phyloP scores from a whole-genome alignment of 495 filamentous ascomycete species.

The Penicillium cataractarum region DNA sequence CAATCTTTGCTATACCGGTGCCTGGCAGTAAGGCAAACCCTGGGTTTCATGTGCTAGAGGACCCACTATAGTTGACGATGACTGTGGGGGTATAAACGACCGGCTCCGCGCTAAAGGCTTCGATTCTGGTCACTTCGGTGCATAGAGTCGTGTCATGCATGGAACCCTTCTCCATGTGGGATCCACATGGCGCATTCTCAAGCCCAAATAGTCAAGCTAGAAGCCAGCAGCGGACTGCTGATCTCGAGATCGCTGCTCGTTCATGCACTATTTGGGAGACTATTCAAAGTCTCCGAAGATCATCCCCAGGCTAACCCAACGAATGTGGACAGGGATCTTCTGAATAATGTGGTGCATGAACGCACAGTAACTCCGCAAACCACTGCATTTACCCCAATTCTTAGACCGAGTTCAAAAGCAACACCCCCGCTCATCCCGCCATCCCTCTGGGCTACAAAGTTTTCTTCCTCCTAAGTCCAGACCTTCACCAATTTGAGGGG shows the following conservation, averaged over 20 bases:
- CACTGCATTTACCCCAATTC: not conserved
- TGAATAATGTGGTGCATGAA: constrained; percentile 15
- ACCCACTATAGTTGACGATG: constrained; percentile 16
- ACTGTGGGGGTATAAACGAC: constrained; percentile 18
- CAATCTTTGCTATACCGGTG: constrained; percentile 1
- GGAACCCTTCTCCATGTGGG: constrained; percentile 6
- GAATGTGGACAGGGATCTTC: constrained; percentile 8
- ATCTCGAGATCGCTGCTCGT: constrained; percentile 16
- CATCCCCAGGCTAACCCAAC: not conserved
- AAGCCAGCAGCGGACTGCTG: not conserved
- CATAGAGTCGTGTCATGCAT: constrained; percentile 1
- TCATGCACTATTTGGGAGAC: constrained; percentile 27
- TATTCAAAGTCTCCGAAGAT: constrained; percentile 21
- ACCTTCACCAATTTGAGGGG: not conserved
- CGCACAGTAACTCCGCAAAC: constrained; percentile 19
- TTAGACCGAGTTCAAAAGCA: constrained; percentile 7
- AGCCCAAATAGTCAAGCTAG: not conserved
- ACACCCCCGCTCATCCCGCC: constrained; percentile 1
- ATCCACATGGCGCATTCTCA: constrained; percentile 16
- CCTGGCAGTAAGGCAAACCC: not conserved
- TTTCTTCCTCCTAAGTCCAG: not conserved
- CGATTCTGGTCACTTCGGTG: constrained; percentile 13
- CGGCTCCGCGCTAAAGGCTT: constrained; percentile 16
- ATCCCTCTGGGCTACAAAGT: not conserved
- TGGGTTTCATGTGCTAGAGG: not conserved